These are phyloP conservation scores for Phoenix dactylifera DNA, from an alignment of 176 grass and related monocot species.

Conservation along the genomic window DNA sequence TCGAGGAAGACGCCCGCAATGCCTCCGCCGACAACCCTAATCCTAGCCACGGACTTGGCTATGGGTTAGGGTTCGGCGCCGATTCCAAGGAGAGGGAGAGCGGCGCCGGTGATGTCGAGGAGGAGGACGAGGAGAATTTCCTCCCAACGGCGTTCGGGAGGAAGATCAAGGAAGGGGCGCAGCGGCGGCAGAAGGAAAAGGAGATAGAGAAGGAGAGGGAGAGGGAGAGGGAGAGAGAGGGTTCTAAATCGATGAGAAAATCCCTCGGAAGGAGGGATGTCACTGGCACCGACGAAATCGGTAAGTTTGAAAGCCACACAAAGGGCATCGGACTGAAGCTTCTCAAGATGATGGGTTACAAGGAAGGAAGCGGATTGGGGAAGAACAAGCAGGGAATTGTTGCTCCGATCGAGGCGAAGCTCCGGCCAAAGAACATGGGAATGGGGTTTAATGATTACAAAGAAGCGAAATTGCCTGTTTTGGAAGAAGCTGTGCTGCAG, in stretches of 20 bases:
- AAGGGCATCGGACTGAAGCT: constrained; percentile 54
- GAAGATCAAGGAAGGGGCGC: constrained; percentile 50
- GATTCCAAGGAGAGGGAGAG: not conserved
- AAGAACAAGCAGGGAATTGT: constrained; percentile 63
- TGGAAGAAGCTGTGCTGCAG: not conserved
- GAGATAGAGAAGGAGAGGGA: constrained; percentile 32
- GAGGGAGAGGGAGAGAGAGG: constrained; percentile 12
- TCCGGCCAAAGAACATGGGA: constrained; percentile 60
- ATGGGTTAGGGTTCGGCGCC: constrained; percentile 5
- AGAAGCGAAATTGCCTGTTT: constrained; percentile 40
- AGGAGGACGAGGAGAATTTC: constrained; percentile 12
- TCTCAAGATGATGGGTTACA: constrained; percentile 64
- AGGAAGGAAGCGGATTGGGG: constrained; percentile 50
- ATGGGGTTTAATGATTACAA: constrained; percentile 68
- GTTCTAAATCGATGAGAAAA: constrained; percentile 13
- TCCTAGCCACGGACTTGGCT: constrained; percentile 16
- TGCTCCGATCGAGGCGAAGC: constrained; percentile 21
- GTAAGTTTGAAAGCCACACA: constrained; percentile 34
- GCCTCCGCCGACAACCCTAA: constrained; percentile 2
- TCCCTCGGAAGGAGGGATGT: constrained; percentile 17
- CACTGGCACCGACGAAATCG: constrained; percentile 2
- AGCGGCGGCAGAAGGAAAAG: constrained; percentile 59
- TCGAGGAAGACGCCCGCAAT: not conserved
- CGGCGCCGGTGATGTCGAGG: not conserved
- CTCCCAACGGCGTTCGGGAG: constrained; percentile 50